Evolutionary conservation across 768 basidiomycete species (phyloP), one percentile per base, ranked within the genome.

Genomic region (Mrakia frigida): DNA sequence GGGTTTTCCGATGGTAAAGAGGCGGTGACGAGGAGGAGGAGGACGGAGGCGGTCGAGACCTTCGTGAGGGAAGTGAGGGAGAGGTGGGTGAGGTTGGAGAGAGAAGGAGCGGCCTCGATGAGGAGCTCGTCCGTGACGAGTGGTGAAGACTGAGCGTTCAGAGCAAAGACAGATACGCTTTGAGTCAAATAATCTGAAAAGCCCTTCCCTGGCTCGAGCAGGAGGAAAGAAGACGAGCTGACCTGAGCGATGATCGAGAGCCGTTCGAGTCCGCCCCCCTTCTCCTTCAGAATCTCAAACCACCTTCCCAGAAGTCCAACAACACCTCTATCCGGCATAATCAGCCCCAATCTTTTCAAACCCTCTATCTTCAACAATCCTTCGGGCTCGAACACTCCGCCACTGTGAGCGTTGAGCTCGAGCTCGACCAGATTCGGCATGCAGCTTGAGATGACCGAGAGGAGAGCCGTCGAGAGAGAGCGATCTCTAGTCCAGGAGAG

Each of bases 321-420:
- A 23, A 65, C 68, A 18, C 61, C 76, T 25, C 67, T 33, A 41
- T 77, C 76, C 4, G 76, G 76, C 76, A 77, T 77, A 71, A 77
- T 65, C 33, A 77, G 33, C 6, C 63, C 59, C 35, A 77, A 9
- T 16, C n/a, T 53, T 18, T 41, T 31, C 43, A 77, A 31, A 0
- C 63, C 61, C 10, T n/a, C 31, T 33, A 77, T 68, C 67, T 46
- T 23, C 28, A 77, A 35, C 52, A 72, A 52, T 10, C 46, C 25
- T 28, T 14, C 18, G 1, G 76, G 76, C 2, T 77, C 67, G 35
- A 73, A 77, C 28, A 60, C n/a, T 7, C 67, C 71, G 28, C 9
- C 21, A 35, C 71, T 53, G 53, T 72, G 72, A 0, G 71, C 76
- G 76, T 77, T 77, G 61, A 77, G 53, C 67, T 77, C 76, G 31